phyloP scores from a whole-genome alignment of 352 stramenopile species.

The Phytophthora colocasiae region DNA sequence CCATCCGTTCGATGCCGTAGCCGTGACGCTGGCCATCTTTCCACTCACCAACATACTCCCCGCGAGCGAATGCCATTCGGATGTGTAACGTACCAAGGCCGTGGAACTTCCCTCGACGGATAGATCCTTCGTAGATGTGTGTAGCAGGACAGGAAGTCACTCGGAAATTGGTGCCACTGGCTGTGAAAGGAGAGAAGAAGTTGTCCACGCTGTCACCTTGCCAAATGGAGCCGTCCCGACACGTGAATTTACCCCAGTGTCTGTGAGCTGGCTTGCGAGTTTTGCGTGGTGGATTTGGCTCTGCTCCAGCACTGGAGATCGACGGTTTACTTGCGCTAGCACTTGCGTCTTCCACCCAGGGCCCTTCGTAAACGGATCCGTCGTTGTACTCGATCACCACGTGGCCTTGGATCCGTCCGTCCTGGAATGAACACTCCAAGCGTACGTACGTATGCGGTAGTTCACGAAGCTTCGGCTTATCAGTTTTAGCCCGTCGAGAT shows the following conservation, averaged over 20 bases:
- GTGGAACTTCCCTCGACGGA: conserved; percentile 70
- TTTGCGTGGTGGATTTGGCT: conserved; percentile 55
- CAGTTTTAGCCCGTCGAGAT: conserved; percentile 1
- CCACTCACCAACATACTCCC: conserved; percentile 88
- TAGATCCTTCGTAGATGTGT: conserved; percentile 62
- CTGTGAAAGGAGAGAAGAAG: conserved; percentile 81
- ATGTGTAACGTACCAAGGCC: conserved; percentile 75
- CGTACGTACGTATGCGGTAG: conserved; percentile 74
- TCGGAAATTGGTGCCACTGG: conserved; percentile 61
- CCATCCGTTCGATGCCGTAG: conserved; percentile 84
- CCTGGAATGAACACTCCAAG: conserved; percentile 75
- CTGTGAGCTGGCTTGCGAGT: conserved; percentile 39
- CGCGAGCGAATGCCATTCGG: conserved; percentile 58
- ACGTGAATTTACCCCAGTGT: conserved; percentile 84
- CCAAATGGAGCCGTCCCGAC: conserved; percentile 74
- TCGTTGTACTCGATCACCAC: conserved; percentile 84
- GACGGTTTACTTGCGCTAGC: conserved; percentile 51
- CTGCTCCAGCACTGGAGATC: conserved; percentile 31
- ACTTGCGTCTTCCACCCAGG: conserved; percentile 71
- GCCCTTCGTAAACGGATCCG: conserved; percentile 80
- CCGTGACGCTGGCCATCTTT: conserved; percentile 77
- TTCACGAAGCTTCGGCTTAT: conserved; percentile 37
- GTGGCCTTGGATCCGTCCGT: conserved; percentile 68
- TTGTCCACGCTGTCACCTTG: conserved; percentile 83
- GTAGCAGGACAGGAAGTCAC: conserved; percentile 54